Evolutionary conservation across 106 monocot genomes (phyloP), one percentile per base, ranked within the genome.

Genomic region (Agapanthus africanus): DNA sequence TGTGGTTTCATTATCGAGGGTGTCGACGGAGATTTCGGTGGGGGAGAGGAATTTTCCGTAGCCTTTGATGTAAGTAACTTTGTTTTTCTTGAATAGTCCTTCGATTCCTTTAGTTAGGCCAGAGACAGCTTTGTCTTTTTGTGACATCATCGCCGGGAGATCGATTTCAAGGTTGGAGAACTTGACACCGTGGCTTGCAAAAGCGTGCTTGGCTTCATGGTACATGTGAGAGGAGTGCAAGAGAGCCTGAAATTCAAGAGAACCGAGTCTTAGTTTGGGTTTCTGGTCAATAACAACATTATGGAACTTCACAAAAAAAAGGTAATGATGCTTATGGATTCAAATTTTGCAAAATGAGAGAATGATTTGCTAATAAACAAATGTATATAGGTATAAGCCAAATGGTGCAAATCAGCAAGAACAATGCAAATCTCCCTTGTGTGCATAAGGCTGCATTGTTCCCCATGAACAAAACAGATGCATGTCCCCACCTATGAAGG

Each of bases 1-100:
- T 11, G 85, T 72, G 68, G 16, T 77, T 18, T 54, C 71, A 5
- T 81, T 81, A n/a, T 85, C 85, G 15, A 57, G 27, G 37, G 74
- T 71, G 42, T 85, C 81, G 4, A 85, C 85, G 18, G 77, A 54
- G 61, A 85, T 72, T 60, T 85, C 85, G 18, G 78, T 71, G 3
- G 85, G 81, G 11, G 81, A 75, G 64, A 72, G 37, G 63, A 85
- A 78, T 69, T 78, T 85, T 11, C 85, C 85, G 37, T 41, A 78
- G 16, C 85, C 85, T 75, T 85, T 85, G n/a, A 85, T 78, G 35
- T 85, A 85, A 61, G 37, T 78, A 7, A 85, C 85, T 56, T 85
- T 85, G 72, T 85, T 85, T 54, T 85, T 85, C 81, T 85, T 85
- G 65, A 85, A 85, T 11, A 85, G 77, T 11, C 85, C 85, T 68